Conservation (phyloP, 768 basidiomycete species). For the Russula virescens region DNA sequence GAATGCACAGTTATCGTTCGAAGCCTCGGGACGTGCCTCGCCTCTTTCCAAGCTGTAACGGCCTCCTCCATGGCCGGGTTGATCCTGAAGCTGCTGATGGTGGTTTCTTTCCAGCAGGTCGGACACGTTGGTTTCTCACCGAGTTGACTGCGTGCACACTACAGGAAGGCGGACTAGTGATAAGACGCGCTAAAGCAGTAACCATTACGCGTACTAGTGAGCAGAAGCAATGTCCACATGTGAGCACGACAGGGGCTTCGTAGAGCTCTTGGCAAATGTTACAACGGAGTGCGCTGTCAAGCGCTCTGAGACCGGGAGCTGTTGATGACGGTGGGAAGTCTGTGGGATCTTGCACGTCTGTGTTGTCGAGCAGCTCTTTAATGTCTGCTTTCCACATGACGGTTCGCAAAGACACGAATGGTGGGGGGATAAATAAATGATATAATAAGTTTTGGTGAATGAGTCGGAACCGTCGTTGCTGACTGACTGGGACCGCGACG, state of each 20-base stretch:
- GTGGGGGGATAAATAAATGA: background rate
- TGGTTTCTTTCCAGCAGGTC: conserved; percentile 31
- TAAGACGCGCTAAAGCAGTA: background rate
- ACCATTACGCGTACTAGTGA: conserved; percentile 28
- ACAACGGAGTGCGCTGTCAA: conserved; percentile 36
- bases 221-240: conserved; percentile 41
- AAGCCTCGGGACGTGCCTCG: conserved; percentile 30
- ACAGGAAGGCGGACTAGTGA: conserved; percentile 6
- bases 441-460: background rate
- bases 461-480: background rate
- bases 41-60: conserved; percentile 33
- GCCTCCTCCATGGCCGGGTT: conserved; percentile 37
- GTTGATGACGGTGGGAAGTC: conserved; percentile 30
- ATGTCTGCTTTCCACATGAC: conserved; percentile 15
- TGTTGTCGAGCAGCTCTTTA: conserved; percentile 13
- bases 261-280: conserved; percentile 39
- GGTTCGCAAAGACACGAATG: background rate
- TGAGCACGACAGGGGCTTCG: conserved; percentile 35
- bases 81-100: conserved; percentile 32
- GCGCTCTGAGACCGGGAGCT: conserved; percentile 29
- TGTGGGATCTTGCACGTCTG: conserved; percentile 30
- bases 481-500: background rate
- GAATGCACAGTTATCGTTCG: background rate
- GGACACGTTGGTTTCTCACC: conserved; percentile 35
- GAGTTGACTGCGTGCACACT: conserved; percentile 38